These are phyloP conservation scores for Suillus bovinus DNA, from an alignment of 768 basidiomycete species.

Conservation along the genomic window DNA sequence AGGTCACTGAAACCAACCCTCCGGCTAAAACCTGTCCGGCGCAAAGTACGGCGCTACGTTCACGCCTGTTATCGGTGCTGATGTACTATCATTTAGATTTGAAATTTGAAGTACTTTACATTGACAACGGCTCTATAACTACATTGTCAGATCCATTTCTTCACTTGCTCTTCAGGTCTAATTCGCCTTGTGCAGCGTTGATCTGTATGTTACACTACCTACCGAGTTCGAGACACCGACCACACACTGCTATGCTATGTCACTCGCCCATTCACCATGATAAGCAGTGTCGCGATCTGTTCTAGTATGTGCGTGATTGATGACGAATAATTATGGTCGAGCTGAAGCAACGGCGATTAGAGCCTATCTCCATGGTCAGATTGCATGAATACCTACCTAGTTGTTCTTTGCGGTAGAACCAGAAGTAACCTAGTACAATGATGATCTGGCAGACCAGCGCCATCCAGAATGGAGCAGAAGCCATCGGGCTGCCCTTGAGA, in stretches of 20 bases:
- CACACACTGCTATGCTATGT: slow-evolving; percentile 92
- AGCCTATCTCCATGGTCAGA: not conserved
- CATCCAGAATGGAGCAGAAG: slow-evolving; percentile 87
- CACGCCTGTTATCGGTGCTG: not conserved
- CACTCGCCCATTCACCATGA: slow-evolving; percentile 92
- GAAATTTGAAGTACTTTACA: slow-evolving; percentile 60
- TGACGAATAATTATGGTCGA: slow-evolving; percentile 22
- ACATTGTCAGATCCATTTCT: slow-evolving; percentile 48
- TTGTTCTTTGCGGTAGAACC: slow-evolving; percentile 97
- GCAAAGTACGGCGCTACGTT: too few species aligned
- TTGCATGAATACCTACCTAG: slow-evolving; percentile 51
- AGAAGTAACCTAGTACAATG: slow-evolving; percentile 91
- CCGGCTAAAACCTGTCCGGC: too few species aligned
- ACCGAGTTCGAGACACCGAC: slow-evolving; percentile 90
- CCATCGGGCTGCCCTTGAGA: slow-evolving; percentile 78
- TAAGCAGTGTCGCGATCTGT: slow-evolving; percentile 82
- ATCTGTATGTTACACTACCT: slow-evolving; percentile 93
- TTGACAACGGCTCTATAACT: too few species aligned
- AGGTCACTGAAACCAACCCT: too few species aligned
- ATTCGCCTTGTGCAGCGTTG: slow-evolving; percentile 50
- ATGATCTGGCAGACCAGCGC: slow-evolving; percentile 77
- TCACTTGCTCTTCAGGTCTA: not conserved
- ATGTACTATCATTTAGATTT: slow-evolving; percentile 45
- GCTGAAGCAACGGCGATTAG: slow-evolving; percentile 15
- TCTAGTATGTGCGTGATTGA: not conserved